Evolutionary conservation across 1,139 yeast species (phyloP).

Genomic region (Sugiyamaella novakii): DNA sequence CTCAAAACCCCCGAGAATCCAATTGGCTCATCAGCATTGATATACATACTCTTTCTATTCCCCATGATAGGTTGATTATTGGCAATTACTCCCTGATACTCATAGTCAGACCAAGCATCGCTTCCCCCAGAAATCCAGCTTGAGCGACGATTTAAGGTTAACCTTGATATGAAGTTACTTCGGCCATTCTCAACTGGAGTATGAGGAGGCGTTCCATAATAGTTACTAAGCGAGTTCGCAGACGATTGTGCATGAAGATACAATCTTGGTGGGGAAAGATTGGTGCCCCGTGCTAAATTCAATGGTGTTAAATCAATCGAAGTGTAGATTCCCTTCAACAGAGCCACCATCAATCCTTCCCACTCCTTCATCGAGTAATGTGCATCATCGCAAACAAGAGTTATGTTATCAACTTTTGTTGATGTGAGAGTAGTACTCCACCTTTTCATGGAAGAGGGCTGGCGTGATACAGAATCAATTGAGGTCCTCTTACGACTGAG

Average conservation of each 20-base stretch:
- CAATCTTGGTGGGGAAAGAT: constrained; percentile 18
- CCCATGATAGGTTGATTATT: constrained; percentile 19
- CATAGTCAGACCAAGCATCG: constrained; percentile 34
- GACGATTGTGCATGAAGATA: constrained; percentile 30
- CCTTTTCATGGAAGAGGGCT: constrained; percentile 24
- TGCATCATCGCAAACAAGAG: constrained; percentile 29
- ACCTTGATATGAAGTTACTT: constrained; percentile 23
- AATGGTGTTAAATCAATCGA: constrained; percentile 38
- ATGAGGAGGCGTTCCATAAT: constrained; percentile 13
- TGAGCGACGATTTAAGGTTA: constrained; percentile 29
- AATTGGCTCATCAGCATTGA: constrained; percentile 28
- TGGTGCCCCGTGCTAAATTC: constrained; percentile 28
- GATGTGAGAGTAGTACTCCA: constrained; percentile 28
- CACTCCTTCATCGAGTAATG: constrained; percentile 33
- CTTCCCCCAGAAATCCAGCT: constrained; percentile 30
- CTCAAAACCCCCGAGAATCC: constrained; percentile 42
- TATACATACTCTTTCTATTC: constrained; percentile 28
- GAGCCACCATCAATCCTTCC: constrained; percentile 31
- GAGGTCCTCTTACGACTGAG: constrained; percentile 12
- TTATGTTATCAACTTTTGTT: constrained; percentile 25
- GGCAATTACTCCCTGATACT: constrained; percentile 31
- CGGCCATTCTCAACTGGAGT: constrained; percentile 8
- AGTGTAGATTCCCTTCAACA: constrained; percentile 36
- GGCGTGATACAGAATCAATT: constrained; percentile 23
- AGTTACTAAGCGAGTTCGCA: constrained; percentile 22